A percentile compares a stretch with the other conserved stretches of the same genome.
phyloP scores from a whole-genome alignment of 2,329 filamentous ascomycete genomes.

The Trichoderma simmonsii region DNA sequence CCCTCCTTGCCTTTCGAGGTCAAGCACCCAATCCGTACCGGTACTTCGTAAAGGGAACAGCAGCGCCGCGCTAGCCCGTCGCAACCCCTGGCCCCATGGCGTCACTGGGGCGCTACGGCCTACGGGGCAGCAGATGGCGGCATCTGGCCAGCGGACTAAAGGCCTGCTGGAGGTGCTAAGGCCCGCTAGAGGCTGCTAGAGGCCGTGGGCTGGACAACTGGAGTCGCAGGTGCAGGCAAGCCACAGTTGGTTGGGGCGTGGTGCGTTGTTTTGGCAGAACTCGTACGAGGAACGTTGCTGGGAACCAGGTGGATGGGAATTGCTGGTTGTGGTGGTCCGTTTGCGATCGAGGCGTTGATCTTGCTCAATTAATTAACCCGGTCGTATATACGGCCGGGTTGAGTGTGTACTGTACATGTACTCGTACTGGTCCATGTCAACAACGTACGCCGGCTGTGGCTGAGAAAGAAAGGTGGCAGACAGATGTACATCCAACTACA shows the following conservation, averaged over 20 bases:
- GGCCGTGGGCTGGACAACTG: neutral
- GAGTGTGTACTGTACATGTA: neutral
- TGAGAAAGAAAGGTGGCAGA: neutral
- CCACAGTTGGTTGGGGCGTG: neutral
- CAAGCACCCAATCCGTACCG: neutral
- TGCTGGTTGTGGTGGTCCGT: neutral
- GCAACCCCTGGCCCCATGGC: slow-evolving; percentile 25
- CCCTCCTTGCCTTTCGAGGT: neutral
- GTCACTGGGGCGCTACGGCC: slow-evolving; percentile 22
- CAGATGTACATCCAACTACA: neutral
- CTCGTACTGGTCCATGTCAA: neutral
- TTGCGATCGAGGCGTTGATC: slow-evolving; percentile 9
- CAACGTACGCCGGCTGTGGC: neutral
- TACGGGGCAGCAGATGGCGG: slow-evolving; percentile 15
- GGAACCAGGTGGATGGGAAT: neutral
- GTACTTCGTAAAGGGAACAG: neutral
- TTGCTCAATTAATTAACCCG: neutral
- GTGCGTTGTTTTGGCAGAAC: neutral
- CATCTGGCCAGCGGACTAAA: slow-evolving; percentile 3
- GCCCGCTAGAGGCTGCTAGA: neutral
- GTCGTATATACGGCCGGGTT: neutral
- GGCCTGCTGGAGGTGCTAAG: neutral
- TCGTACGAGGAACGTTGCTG: neutral
- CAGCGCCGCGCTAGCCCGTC: slow-evolving; percentile 7
- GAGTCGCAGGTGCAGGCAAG: neutral